These are phyloP conservation scores for Pythium oligandrum DNA, from an alignment of 352 stramenopile species.

Conservation along the genomic window DNA sequence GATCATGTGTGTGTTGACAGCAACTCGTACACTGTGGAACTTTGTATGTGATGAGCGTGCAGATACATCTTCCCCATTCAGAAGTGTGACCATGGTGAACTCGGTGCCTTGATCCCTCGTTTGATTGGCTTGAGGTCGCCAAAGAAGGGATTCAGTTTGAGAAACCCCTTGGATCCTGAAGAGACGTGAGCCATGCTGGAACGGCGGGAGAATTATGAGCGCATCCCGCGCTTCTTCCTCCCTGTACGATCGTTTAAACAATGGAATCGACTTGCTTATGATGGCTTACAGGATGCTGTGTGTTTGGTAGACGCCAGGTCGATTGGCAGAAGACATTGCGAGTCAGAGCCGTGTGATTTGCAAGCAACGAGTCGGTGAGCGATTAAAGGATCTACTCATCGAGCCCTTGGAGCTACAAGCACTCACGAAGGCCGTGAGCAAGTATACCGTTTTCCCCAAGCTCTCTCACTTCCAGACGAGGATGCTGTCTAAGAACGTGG, in stretches of 20 bases:
- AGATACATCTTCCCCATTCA: too few species aligned
- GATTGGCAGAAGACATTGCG: neutral
- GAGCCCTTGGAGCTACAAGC: constrained; percentile 1
- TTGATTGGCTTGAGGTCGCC: too few species aligned
- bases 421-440: constrained; percentile 7
- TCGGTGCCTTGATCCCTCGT: too few species aligned
- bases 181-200: constrained; percentile 1
- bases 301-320: neutral
- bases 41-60: too few species aligned
- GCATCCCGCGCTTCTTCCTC: constrained; percentile 48
- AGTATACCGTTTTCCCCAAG: constrained; percentile 3
- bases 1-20: too few species aligned
- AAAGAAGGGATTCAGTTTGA: too few species aligned
- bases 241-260: constrained; percentile 13
- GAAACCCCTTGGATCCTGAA: too few species aligned
- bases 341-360: constrained; percentile 3
- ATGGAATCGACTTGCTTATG: neutral
- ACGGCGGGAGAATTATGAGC: constrained; percentile 18
- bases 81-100: too few species aligned
- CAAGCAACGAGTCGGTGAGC: constrained; percentile 11
- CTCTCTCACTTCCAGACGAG: constrained; percentile 22
- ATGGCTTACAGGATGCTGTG: neutral
- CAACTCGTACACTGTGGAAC: too few species aligned
- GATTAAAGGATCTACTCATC: constrained; percentile 8
- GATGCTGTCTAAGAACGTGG: constrained; percentile 18